Evolutionary conservation across 2,329 filamentous ascomycete species (phyloP), one percentile per base, ranked within the genome.

Genomic region (Colletotrichum trifolii): DNA sequence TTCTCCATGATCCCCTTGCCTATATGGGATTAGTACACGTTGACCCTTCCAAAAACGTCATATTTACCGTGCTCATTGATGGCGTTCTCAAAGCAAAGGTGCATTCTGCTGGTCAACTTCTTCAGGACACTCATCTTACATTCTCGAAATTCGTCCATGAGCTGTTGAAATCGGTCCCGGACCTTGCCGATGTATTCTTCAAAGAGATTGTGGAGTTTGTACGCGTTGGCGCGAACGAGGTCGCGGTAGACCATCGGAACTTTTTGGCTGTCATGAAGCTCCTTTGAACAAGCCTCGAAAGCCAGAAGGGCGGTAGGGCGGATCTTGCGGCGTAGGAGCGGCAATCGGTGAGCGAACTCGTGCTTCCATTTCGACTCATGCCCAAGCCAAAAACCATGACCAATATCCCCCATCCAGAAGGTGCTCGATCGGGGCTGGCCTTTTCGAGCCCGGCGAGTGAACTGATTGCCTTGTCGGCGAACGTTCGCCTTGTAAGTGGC

Each of bases 401-500:
- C 4, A 25, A 57, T 40, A 12, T 57, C 60, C 8, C 10, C 46
- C 46, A 62, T 57, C 60, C 60, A 62, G 35, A 57, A 13, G 17
- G 57, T 46, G 0, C n/a, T 15, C 3, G 49, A 25, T 47, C 45
- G 50, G 2, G 15, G 12, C 13, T 35, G 33, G 5, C 45, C 39
- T 3, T 35, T 46, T 11, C 54, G 39, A 12, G 39, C 34, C 8
- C 12, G 54, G 8, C 46, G 47, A 1, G 9, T 11, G 10, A 50
- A 57, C 6, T 11, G 3, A 1, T 45, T 56, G 2, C 67, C 67
- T 2, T 48, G 1, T 11, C 62, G 47, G 11, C n/a, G 39, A 13
- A 66, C 57, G 7, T 56, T 66, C 4, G 66, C 66, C 7, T n/a
- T 52, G 35, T 59, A 69, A 1, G 67, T 69, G 3, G 47, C 13